Evolutionary conservation across 495 filamentous ascomycete genomes (phyloP).

Genomic region (Lindgomyces ingoldianus): DNA sequence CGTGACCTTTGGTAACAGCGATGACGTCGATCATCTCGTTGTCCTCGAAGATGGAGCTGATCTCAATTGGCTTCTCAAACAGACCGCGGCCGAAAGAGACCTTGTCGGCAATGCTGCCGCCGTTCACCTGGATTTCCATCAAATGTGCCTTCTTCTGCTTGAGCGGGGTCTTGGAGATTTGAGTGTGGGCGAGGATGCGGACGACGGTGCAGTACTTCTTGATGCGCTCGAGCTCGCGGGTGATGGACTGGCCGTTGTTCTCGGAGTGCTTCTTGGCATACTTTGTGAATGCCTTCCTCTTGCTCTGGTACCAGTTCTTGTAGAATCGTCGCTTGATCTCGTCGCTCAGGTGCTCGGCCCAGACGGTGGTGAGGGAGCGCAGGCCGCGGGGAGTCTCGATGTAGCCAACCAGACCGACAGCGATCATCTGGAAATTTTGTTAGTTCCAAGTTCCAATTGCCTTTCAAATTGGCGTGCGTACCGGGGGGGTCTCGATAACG

Average conservation of each 20-base stretch:
- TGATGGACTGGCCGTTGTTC: slow-evolving; percentile 81
- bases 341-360: slow-evolving; percentile 98
- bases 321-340: slow-evolving; percentile 99
- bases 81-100: slow-evolving; percentile 89
- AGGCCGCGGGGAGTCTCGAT: slow-evolving; percentile 99
- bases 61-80: slow-evolving; percentile 96
- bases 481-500: slow-evolving; percentile 99
- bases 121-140: slow-evolving; percentile 99
- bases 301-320: slow-evolving; percentile 99
- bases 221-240: slow-evolving; percentile 97
- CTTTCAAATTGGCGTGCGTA: slow-evolving; percentile 56
- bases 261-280: slow-evolving; percentile 99
- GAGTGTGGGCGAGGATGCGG: slow-evolving; percentile 98
- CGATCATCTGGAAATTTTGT: slow-evolving; percentile 79
- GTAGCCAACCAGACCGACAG: slow-evolving; percentile 99
- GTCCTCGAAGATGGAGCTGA: slow-evolving; percentile 96
- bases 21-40: slow-evolving; percentile 99
- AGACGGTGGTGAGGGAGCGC: slow-evolving; percentile 98
- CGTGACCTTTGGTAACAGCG: slow-evolving; percentile 99
- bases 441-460: slow-evolving; percentile 49
- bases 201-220: slow-evolving; percentile 99
- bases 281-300: slow-evolving; percentile 99
- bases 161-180: slow-evolving; percentile 97
- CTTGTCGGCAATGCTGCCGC: slow-evolving; percentile 91
- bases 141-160: slow-evolving; percentile 99